Evolutionary conservation across 2,329 filamentous ascomycete genomes (phyloP).

Genomic region (Knufia petricola): DNA sequence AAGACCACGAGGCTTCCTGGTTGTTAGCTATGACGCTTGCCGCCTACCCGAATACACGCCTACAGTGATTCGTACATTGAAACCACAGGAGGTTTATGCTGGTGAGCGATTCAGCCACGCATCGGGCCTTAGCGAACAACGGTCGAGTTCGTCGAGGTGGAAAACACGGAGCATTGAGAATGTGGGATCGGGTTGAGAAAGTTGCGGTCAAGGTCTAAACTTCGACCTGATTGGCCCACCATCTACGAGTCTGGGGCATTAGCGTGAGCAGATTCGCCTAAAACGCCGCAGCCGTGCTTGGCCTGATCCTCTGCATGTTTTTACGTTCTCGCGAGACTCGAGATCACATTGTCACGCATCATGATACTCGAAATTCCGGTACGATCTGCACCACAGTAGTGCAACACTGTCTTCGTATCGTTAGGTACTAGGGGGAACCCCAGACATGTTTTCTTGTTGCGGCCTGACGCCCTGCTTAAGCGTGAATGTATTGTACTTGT

Average conservation of each 20-base stretch:
- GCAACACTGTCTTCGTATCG: not conserved
- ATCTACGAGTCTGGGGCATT: not conserved
- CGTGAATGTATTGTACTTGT: conserved; percentile 1
- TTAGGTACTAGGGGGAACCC: not conserved
- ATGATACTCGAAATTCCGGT: not conserved
- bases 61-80: not conserved
- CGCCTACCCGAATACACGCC: not conserved
- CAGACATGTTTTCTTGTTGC: not conserved
- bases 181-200: not conserved
- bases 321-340: too few relatives aligned
- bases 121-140: not conserved
- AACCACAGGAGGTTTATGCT: not conserved
- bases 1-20: not conserved
- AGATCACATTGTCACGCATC: not conserved
- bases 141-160: conserved; percentile 4
- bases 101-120: not conserved
- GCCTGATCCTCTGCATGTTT: not conserved
- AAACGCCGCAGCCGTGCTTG: not conserved
- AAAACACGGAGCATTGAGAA: conserved; percentile 2
- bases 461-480: not conserved
- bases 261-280: not conserved
- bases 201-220: not conserved
- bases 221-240: conserved; percentile 7
- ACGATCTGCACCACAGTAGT: not conserved
- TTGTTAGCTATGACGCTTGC: conserved; percentile 5